phyloP scores from a whole-genome alignment of 78 protist genomes.

The slime mould (Dictyostelium discoideum) region DNA sequence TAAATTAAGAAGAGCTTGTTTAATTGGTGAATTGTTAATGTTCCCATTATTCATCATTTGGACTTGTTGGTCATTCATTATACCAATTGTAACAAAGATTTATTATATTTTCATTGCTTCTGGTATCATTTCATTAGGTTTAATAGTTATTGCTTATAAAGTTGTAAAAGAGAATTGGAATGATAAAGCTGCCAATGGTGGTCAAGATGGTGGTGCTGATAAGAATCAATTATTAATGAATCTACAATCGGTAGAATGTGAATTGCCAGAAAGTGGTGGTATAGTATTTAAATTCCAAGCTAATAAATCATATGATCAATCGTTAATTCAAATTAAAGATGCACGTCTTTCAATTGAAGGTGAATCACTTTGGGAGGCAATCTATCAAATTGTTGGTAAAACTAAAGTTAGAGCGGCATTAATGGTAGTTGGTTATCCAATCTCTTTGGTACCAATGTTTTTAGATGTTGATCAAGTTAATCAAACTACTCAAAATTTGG shows the following conservation, averaged over 20 bases:
- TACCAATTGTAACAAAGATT: constrained; percentile 69
- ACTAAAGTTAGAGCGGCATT: constrained; percentile 57
- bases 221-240: not conserved
- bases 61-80: constrained; percentile 75
- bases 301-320: not conserved
- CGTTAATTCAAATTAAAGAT: not conserved
- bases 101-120: constrained; percentile 55
- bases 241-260: not conserved
- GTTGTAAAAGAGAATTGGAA: constrained; percentile 59
- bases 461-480: constrained; percentile 23
- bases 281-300: constrained; percentile 21
- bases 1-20: constrained; percentile 62
- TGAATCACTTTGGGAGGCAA: constrained; percentile 58
- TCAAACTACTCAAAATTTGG: not conserved
- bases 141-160: constrained; percentile 1
- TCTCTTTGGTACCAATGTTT: constrained; percentile 51
- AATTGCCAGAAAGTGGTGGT: constrained; percentile 58
- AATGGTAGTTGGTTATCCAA: constrained; percentile 65
- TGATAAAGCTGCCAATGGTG: not conserved
- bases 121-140: constrained; percentile 14
- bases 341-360: constrained; percentile 44
- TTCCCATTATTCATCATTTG: constrained; percentile 73
- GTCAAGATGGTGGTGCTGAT: not conserved
- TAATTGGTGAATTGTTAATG: constrained; percentile 74
- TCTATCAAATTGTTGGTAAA: constrained; percentile 27